Conservation (phyloP, 2,329 filamentous ascomycete genomes). For the Colletotrichum orchidophilum region DNA sequence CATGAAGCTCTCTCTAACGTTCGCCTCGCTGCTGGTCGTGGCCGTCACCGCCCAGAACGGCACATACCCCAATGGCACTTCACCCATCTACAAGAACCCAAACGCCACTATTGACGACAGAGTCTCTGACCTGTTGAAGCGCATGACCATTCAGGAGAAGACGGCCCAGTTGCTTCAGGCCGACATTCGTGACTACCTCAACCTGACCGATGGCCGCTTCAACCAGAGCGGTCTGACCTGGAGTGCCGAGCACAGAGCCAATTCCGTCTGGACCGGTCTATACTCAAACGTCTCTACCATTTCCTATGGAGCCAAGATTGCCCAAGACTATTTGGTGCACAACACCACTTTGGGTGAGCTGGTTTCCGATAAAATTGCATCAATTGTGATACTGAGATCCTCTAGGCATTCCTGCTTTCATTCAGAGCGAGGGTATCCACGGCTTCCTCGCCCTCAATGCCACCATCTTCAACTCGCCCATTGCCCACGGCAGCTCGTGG, state of each 20-base stretch:
- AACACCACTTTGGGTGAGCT: conserved; percentile 44
- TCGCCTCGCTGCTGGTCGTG: conserved; percentile 38
- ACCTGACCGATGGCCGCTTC: conserved; percentile 71
- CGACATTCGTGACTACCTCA: conserved; percentile 78
- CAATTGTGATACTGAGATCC: conserved; percentile 54
- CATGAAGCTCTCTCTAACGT: conserved; percentile 43
- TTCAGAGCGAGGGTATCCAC: conserved; percentile 80
- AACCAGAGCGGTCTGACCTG: conserved; percentile 73
- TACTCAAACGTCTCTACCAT: conserved; percentile 72
- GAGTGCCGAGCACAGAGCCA: conserved; percentile 73
- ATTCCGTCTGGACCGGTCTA: conserved; percentile 77
- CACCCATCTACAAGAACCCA: conserved; percentile 70
- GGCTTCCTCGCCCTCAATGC: conserved; percentile 77
- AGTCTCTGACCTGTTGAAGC: conserved; percentile 72
- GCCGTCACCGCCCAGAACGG: conserved; percentile 39
- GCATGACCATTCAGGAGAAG: conserved; percentile 82
- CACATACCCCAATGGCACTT: conserved; percentile 29
- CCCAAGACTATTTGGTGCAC: conserved; percentile 74
- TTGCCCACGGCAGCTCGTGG: conserved; percentile 76
- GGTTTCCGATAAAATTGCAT: not conserved
- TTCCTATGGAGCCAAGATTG: conserved; percentile 68
- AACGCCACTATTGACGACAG: conserved; percentile 69
- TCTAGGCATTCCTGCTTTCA: conserved; percentile 75
- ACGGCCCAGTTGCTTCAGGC: conserved; percentile 74
- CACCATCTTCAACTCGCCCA: conserved; percentile 83